Evolutionary conservation across 352 stramenopile species (phyloP), one percentile per base, ranked within the genome.

Genomic region (Pythium monospermum): DNA sequence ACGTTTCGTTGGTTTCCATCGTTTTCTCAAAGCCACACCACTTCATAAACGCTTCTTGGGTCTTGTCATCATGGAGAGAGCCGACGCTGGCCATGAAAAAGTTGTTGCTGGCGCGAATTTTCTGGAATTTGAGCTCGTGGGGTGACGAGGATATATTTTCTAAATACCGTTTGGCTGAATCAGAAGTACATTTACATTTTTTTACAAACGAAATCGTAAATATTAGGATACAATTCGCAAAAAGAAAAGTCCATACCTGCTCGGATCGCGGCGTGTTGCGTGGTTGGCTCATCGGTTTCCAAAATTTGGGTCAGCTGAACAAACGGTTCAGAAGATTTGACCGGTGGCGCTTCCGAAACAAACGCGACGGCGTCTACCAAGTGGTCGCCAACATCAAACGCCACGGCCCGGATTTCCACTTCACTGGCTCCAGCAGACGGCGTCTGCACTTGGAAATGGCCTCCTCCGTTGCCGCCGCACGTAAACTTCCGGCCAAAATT

Each of bases 81-180:
- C 59, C 73, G 11, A 93, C 47, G 25, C 70, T 87, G 4, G 66
- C 64, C 8, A 49, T 49, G 31, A 94, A 94, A 36, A 74, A 91
- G 26, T 74, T 77, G 61, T 94, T 94, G 48, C 64, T 81, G 11
- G 65, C 65, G 26, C 75, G 78, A 50, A 94, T 90, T 37, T 71
- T 69, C 40, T 87, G 75, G 53, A 85, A 89, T 26, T 86, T 89
- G 1, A 26, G 21, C 11, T 94, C 77, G 6, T 61, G 35, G 6
- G 80, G 78, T 8, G 82, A 61, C 11, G 43, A 47, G 0, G 59
- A 54, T n/a, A 94, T 74, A 53, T 91, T 91, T 11, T 68, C 66
- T 22, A 94, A 26, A 52, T 91, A 94, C 4, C 75, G 73, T n/a
- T 73, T 51, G 1, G 58, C 69, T 84, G 57, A 13, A 38, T 40